Conservation (phyloP, 2,329 filamentous ascomycete species). For the Fusarium camptoceras region DNA sequence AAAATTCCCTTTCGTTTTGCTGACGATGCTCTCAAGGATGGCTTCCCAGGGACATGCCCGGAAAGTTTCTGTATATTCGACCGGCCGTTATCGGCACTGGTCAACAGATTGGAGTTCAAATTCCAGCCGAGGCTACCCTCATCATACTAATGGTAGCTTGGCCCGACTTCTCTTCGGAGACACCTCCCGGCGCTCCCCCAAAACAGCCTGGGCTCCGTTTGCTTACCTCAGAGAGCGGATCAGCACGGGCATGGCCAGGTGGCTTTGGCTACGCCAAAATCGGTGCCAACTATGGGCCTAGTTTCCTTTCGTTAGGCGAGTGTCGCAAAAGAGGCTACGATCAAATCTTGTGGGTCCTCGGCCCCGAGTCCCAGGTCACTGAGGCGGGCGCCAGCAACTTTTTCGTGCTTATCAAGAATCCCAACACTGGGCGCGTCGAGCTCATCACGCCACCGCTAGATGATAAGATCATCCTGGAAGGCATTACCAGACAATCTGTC, state of each 20-base stretch:
- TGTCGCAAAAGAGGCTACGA: background rate
- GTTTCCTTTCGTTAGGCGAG: background rate
- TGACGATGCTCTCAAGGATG: background rate
- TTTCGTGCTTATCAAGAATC: background rate
- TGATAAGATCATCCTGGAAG: background rate
- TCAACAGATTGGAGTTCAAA: background rate
- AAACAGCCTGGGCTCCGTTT: background rate
- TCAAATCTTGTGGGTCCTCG: background rate
- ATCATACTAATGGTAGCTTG: background rate
- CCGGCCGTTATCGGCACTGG: constrained; percentile 1
- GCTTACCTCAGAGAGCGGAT: background rate
- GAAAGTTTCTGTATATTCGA: background rate
- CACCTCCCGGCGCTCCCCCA: background rate
- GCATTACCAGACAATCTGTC: background rate
- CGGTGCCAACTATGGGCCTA: background rate
- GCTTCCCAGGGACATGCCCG: background rate
- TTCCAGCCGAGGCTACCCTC: background rate
- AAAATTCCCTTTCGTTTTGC: too few species aligned
- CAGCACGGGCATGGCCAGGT: background rate
- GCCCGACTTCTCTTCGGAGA: background rate
- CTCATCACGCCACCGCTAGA: rapidly evolving
- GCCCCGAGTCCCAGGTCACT: rapidly evolving
- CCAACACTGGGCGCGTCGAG: background rate
- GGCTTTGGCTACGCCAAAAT: constrained; percentile 2
- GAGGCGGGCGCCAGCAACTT: constrained; percentile 8